These are phyloP conservation scores for Penicillium sumatraense DNA, from an alignment of 2,329 filamentous ascomycete genomes.

Conservation along the genomic window DNA sequence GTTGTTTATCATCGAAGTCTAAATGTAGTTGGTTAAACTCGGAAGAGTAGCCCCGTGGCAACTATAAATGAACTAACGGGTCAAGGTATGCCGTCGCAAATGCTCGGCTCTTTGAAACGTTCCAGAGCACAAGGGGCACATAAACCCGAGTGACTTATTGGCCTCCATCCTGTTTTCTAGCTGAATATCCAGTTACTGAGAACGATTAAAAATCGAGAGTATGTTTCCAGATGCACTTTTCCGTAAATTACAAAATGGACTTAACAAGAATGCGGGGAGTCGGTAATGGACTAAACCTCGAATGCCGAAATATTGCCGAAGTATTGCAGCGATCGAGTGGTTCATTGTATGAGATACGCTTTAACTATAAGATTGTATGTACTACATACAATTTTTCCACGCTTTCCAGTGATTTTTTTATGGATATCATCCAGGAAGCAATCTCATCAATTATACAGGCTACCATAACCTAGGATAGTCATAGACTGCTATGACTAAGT, in stretches of 20 bases:
- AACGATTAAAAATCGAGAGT: no score
- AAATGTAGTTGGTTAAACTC: background rate
- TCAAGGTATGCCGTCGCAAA: background rate
- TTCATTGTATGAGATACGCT: no score
- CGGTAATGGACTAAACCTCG: background rate
- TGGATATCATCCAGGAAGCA: no score
- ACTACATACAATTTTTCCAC: no score
- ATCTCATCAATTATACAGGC: no score
- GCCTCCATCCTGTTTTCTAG: background rate
- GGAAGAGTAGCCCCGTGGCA: background rate
- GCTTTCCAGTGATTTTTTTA: no score
- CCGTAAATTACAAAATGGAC: no score
- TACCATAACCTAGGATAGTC: no score
- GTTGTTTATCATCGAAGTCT: background rate
- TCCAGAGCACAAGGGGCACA: background rate
- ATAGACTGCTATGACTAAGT: no score
- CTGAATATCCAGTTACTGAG: background rate
- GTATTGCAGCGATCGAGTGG: no score
- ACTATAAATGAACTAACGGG: background rate
- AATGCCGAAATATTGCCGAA: background rate
- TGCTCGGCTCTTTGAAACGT: background rate
- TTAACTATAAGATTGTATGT: no score
- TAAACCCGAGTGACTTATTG: background rate
- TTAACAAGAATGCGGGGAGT: background rate
- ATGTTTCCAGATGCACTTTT: no score